Evolutionary conservation across 108 stramenopile genomes (phyloP), one percentile per base, ranked within the genome.

Genomic region (Fragilaria crotonensis): DNA sequence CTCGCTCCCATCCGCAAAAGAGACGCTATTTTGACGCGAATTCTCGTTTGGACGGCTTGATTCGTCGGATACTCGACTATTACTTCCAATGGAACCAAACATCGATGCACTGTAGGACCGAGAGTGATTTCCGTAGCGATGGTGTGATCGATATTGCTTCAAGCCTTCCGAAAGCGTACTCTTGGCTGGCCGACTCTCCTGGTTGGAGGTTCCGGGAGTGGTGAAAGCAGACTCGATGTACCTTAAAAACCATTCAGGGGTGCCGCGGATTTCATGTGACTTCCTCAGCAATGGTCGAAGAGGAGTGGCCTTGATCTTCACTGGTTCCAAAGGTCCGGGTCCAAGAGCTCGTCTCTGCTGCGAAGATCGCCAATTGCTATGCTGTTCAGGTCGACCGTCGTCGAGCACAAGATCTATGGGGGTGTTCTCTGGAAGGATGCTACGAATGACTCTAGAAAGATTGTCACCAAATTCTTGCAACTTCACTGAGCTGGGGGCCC

Each of bases 271-370:
- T 48, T 62, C 72, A 30, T 66, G 66, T 27, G 67, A 71, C 48
- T 62, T 58, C 36, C 75, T 80, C 21, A 82, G 61, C 22, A 92
- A 33, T 0, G 84, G 83, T 45, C 89, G 79, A 3, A 94, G 73
- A 18, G 93, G 93, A 32, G 93, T 94, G 23, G 85, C 84, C 60
- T 89, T 89, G 17, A 93, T 80, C 52, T 76, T 73, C 0, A 92
- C 79, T 30, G 90, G 84, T 36, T 86, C 87, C 22, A 81, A 72
- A 22, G 80, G 70, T 44, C 71, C 80, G 19, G 78, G 70, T 23
- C 81, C 84, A 68, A 93, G 68, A 17, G 59, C 36, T 49, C 64
- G 47, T 25, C 64, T 46, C 71, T 54, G 23, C 44, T 65, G 62
- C 61, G 72, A 17, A 64, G 58, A 26, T 21, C 51, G 57, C 7